These are phyloP conservation scores for Isoetes taiwanensis DNA, from an alignment of 75 land plant species.

Conservation along the genomic window DNA sequence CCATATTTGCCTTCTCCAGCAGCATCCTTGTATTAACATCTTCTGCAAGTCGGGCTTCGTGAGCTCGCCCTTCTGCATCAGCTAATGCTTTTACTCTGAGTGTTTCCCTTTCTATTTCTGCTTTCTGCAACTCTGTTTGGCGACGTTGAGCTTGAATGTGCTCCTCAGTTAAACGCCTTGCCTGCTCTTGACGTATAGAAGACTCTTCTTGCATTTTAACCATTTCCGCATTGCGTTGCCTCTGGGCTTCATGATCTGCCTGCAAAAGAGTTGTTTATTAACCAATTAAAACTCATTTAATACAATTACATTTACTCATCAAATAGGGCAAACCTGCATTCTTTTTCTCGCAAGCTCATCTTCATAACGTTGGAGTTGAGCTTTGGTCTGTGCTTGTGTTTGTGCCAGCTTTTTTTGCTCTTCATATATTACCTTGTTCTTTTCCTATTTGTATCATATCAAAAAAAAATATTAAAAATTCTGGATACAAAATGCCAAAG, in stretches of 20 bases:
- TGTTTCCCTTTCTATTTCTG: constrained; percentile 79
- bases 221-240: constrained; percentile 61
- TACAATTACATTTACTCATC: not conserved
- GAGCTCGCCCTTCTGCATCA: constrained; percentile 88
- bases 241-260: constrained; percentile 85
- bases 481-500: no score
- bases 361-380: constrained; percentile 88
- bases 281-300: not conserved
- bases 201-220: constrained; percentile 95
- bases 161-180: constrained; percentile 67
- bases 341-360: constrained; percentile 95
- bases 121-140: constrained; percentile 65
- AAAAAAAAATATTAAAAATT: no score
- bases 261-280: constrained; percentile 13
- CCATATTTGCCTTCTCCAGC: constrained; percentile 58
- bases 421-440: constrained; percentile 69
- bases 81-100: constrained; percentile 71
- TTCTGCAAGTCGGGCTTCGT: constrained; percentile 71
- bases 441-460: constrained; percentile 41
- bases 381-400: constrained; percentile 84
- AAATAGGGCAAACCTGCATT: constrained; percentile 49
- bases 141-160: constrained; percentile 73
- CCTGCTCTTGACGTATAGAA: constrained; percentile 56
- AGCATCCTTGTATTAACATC: constrained; percentile 72
- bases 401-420: constrained; percentile 81